Percentiles rank a stretch among this genome's conserved stretches.
phyloP scores from a whole-genome alignment of 306 rosid species.

The Mucuna pruriens region DNA sequence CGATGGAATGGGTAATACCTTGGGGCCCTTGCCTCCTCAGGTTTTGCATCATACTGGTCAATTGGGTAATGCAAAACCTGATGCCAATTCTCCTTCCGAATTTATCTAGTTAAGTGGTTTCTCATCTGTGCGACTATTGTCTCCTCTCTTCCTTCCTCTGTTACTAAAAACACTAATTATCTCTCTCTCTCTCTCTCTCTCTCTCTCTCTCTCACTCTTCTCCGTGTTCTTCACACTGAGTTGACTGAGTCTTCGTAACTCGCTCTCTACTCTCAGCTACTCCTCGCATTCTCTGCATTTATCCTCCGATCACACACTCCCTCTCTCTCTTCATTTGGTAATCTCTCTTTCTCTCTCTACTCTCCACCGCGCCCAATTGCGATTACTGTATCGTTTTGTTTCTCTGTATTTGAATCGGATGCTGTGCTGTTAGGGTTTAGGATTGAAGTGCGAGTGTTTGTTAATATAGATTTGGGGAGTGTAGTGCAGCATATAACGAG shows the following conservation, averaged over 20 bases:
- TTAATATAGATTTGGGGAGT: conserved; percentile 27
- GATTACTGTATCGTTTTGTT: neutral
- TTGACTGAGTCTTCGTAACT: conserved; percentile 47
- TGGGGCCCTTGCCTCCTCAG: conserved; percentile 77
- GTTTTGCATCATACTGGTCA: conserved; percentile 76
- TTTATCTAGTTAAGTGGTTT: conserved; percentile 59
- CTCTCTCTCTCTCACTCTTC: too few species aligned
- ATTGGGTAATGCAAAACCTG: conserved; percentile 74
- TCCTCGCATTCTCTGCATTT: conserved; percentile 37
- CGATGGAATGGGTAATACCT: conserved; percentile 74
- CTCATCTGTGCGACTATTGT: conserved; percentile 40
- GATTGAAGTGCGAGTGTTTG: conserved; percentile 9
- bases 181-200: conserved; percentile 17
- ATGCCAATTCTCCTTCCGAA: conserved; percentile 85
- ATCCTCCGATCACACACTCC: neutral
- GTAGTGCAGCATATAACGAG: conserved; percentile 43
- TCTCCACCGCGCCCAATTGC: conserved; percentile 1
- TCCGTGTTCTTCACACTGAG: conserved; percentile 41
- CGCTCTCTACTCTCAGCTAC: conserved; percentile 35
- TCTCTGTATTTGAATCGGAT: neutral
- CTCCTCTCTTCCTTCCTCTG: conserved; percentile 44
- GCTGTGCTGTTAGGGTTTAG: neutral
- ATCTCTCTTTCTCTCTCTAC: conserved; percentile 5
- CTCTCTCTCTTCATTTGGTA: conserved; percentile 36
- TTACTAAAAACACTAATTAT: conserved; percentile 41